These are phyloP conservation scores for Talaromyces verruculosus DNA, from an alignment of 2,329 filamentous ascomycete genomes.

Conservation along the genomic window DNA sequence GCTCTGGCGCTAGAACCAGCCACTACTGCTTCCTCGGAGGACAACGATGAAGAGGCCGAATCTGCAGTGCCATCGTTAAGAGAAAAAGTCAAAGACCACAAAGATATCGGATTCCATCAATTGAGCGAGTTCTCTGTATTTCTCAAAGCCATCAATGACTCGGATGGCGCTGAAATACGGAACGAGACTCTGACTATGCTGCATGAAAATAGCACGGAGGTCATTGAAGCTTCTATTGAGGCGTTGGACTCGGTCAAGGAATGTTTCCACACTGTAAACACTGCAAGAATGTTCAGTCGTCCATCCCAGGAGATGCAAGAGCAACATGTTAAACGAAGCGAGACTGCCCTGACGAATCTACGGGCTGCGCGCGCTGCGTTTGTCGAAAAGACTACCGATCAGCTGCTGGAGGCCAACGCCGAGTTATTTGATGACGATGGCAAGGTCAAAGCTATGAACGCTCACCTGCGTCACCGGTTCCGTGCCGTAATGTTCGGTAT, in stretches of 20 bases:
- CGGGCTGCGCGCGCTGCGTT: slow-evolving; percentile 28
- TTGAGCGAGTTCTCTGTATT: slow-evolving; percentile 37
- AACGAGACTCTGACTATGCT: slow-evolving; percentile 38
- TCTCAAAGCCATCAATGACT: slow-evolving; percentile 40
- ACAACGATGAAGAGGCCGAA: background rate
- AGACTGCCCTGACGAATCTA: slow-evolving; percentile 29
- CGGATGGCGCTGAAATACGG: slow-evolving; percentile 38
- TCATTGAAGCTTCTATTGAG: slow-evolving; percentile 32
- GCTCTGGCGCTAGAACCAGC: background rate
- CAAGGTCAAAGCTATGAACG: slow-evolving; percentile 32
- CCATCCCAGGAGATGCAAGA: slow-evolving; percentile 27
- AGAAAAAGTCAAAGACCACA: background rate
- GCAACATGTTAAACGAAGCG: slow-evolving; percentile 26
- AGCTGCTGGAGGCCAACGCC: slow-evolving; percentile 41
- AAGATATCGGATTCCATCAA: slow-evolving; percentile 33
- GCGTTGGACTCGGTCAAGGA: slow-evolving; percentile 27
- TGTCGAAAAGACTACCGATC: slow-evolving; percentile 41
- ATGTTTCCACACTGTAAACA: slow-evolving; percentile 34
- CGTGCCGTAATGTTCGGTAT: slow-evolving; percentile 49
- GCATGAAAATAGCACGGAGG: slow-evolving; percentile 28
- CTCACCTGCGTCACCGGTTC: slow-evolving; percentile 31
- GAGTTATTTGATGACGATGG: slow-evolving; percentile 47
- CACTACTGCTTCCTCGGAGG: background rate
- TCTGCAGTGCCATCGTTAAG: background rate
- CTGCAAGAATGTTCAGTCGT: slow-evolving; percentile 31